Evolutionary conservation across 805 yeast genomes (phyloP), one percentile per base, ranked within the genome.

Genomic region (Candida sakaeoensis): DNA sequence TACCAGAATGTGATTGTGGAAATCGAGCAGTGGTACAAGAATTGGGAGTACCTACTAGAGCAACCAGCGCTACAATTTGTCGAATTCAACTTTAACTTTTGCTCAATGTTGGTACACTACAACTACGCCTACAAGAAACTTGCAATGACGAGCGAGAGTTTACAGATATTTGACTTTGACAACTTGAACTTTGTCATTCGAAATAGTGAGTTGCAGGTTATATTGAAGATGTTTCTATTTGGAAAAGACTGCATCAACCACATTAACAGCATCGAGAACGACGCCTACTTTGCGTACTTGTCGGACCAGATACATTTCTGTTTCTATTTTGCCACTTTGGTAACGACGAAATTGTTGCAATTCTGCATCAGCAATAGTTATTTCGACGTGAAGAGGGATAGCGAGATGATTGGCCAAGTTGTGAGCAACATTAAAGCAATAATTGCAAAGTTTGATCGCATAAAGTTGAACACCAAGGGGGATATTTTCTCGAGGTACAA

Each of bases 21-120:
- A 41, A 57, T 82, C n/a, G 61, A 59, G 19, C 52, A 55, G 4
- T 85, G 93, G 93, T 65, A 72, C 41, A 75, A 74, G 2, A 81
- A 79, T 52, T 85, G 91, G 91, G 77, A 72, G 32, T 76, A 77
- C 49, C 58, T 84, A 18, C 77, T 83, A 55, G 74, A 75, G 36
- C 89, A 83, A 55, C 84, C 88, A 1, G 77, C 82, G 1, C 68
- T 80, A 36, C 90, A 85, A 52, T 85, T 84, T 58, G 82, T 83
- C 3, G 89, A 81, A 51, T 73, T 82, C 42, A 80, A 82, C 35
- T 82, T 79, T 54, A 78, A 82, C 54, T 81, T 80, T 47, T 75
- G 80, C 37, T 68, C 72, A 41, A 62, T 81, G 33, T 60, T 78
- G 43, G 70, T 82, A 3, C 54, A 67, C 27, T 72, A 70, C 47